Conservation (phyloP, 2,329 filamentous ascomycete genomes). For the Alternaria viburni region DNA sequence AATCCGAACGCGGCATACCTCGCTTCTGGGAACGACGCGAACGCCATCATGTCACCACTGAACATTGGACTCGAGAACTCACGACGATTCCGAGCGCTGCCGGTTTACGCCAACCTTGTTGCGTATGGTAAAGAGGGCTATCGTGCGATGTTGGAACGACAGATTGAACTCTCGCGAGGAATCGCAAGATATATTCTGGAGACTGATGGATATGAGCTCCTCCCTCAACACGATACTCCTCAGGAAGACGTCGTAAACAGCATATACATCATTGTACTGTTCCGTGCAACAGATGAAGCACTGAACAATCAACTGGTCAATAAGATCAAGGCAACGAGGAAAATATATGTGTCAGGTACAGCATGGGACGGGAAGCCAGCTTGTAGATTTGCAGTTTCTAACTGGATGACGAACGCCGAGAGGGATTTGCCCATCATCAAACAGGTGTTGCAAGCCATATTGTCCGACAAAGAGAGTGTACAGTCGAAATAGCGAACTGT, state of each 20-base stretch:
- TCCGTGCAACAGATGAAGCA: conserved; percentile 70
- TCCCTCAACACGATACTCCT: conserved; percentile 58
- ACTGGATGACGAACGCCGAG: conserved; percentile 76
- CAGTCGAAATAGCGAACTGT: not conserved
- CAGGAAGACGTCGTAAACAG: conserved; percentile 54
- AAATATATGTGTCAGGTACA: conserved; percentile 84
- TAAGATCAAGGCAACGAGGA: conserved; percentile 74
- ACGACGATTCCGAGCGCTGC: conserved; percentile 86
- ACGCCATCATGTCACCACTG: conserved; percentile 74
- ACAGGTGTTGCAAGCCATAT: conserved; percentile 62
- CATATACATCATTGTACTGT: conserved; percentile 76
- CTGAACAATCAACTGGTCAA: conserved; percentile 72
- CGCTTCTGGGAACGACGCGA: conserved; percentile 46
- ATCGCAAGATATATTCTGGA: conserved; percentile 69
- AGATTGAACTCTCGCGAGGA: conserved; percentile 72
- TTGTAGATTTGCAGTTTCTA: conserved; percentile 83
- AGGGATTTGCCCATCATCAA: conserved; percentile 71
- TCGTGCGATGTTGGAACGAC: conserved; percentile 70
- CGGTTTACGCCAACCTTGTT: conserved; percentile 80
- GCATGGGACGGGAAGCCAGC: conserved; percentile 76
- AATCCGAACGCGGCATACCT: conserved; percentile 90
- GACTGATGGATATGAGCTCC: conserved; percentile 68
- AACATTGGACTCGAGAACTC: conserved; percentile 93
- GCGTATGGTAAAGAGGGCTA: conserved; percentile 77
- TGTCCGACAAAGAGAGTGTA: not conserved